phyloP scores from a whole-genome alignment of 139 green algal genomes.

The Coelastrella sp. region DNA sequence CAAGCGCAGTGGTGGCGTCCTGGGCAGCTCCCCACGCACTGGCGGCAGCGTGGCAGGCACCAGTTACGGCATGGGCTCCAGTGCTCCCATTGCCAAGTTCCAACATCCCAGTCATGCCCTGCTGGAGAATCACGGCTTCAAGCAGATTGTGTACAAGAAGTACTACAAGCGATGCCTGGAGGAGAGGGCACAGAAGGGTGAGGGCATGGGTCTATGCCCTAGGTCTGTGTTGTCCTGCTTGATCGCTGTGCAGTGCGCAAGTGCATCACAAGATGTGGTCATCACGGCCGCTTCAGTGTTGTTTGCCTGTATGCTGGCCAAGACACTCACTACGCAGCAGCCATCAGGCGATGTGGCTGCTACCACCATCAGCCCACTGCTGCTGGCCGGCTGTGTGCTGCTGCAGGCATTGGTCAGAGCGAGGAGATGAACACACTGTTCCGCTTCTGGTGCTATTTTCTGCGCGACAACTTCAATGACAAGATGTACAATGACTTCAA shows the following conservation, averaged over 20 bases:
- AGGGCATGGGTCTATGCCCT: not conserved
- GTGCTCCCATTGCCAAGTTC: conserved; percentile 73
- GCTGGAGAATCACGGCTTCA: conserved; percentile 95
- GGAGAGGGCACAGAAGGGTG: conserved; percentile 82
- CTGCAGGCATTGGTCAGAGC: conserved; percentile 75
- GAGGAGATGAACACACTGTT: conserved; percentile 99
- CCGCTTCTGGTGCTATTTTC: conserved; percentile 99
- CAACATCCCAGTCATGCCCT: conserved; percentile 93
- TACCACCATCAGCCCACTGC: not conserved
- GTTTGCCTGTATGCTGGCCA: too few species aligned
- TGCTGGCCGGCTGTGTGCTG: conserved; percentile 11
- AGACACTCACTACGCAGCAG: not conserved
- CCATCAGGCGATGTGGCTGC: not conserved
- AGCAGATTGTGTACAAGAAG: conserved; percentile 91
- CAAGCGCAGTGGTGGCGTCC: not conserved
- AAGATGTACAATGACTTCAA: conserved; percentile 73
- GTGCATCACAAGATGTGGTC: too few species aligned
- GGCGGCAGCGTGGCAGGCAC: not conserved
- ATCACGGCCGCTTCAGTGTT: too few species aligned
- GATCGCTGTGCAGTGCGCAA: not conserved
- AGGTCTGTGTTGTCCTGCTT: conserved; percentile 3
- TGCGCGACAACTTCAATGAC: conserved; percentile 94
- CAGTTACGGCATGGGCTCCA: conserved; percentile 18
- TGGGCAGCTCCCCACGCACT: conserved; percentile 24
- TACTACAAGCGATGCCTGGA: conserved; percentile 91